Conservation (phyloP, 768 basidiomycete genomes). For the Trichaptum fuscoviolaceum region DNA sequence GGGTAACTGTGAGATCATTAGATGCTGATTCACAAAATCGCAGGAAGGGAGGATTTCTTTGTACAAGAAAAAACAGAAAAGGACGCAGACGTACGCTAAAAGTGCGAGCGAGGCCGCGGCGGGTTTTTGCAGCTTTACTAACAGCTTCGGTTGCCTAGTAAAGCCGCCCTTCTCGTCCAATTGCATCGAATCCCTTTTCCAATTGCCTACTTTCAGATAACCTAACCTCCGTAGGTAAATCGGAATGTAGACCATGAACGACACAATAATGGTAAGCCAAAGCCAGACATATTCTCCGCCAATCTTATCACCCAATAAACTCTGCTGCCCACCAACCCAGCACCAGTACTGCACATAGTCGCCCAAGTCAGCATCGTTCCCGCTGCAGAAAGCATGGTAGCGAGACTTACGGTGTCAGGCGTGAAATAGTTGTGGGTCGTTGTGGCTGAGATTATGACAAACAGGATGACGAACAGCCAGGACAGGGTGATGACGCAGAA, state of each 20-base stretch:
- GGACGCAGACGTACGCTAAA: background rate
- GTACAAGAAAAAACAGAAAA: background rate
- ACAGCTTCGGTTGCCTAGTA: background rate
- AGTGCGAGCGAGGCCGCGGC: background rate
- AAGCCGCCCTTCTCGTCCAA: background rate
- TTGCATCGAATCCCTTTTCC: background rate
- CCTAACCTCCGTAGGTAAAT: constrained; percentile 33
- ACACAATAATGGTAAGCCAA: constrained; percentile 35
- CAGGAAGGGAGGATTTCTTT: background rate
- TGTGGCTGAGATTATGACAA: constrained; percentile 24
- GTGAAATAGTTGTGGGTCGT: constrained; percentile 19
- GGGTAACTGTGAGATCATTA: constrained; percentile 29
- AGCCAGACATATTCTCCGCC: constrained; percentile 42
- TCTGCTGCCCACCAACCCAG: constrained; percentile 29
- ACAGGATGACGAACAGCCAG: constrained; percentile 31
- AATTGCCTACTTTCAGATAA: constrained; percentile 24
- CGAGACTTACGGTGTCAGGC: constrained; percentile 29
- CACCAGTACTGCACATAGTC: constrained; percentile 32
- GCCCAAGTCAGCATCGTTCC: background rate
- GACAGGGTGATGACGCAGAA: constrained; percentile 21
- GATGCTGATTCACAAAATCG: background rate
- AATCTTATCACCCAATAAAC: constrained; percentile 24
- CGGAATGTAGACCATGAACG: constrained; percentile 29
- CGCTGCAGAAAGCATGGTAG: background rate
- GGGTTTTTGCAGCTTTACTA: background rate